phyloP scores from a whole-genome alignment of 192 early-diverging fungal species.

The Pilaira anomala region DNA sequence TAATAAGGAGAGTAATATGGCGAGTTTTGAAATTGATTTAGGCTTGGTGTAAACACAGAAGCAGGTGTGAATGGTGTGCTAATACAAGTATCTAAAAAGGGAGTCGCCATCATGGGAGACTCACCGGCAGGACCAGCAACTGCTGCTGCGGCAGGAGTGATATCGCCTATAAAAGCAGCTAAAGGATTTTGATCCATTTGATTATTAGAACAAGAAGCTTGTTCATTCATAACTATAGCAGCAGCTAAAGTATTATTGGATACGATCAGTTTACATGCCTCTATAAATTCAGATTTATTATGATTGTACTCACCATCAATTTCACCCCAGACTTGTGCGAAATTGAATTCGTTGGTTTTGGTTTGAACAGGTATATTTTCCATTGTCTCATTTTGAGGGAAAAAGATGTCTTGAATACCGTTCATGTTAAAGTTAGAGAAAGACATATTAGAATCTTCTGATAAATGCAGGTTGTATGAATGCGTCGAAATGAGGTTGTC shows the following conservation, averaged over 20 bases:
- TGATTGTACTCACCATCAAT: conserved; percentile 1
- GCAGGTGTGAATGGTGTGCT: conserved; percentile 6
- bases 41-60: conserved; percentile 1
- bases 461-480: conserved; percentile 3
- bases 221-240: not conserved
- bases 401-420: conserved; percentile 4
- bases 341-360: not conserved
- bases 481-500: too few species aligned
- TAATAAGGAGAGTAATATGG: not conserved
- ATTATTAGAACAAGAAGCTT: not conserved
- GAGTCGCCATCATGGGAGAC: conserved; percentile 5
- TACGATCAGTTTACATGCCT: conserved; percentile 9
- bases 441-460: not conserved
- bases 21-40: conserved; percentile 12
- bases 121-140: not conserved
- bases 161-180: not conserved
- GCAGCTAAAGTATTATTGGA: not conserved
- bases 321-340: conserved; percentile 2
- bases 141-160: not conserved
- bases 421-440: not conserved
- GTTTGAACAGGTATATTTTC: too few species aligned
- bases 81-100: not conserved
- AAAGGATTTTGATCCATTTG: not conserved
- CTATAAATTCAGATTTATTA: not conserved
- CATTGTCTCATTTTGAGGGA: not conserved